Evolutionary conservation across 1,284 basidiomycete genomes (phyloP).

Genomic region (Porogramme epimiltina): DNA sequence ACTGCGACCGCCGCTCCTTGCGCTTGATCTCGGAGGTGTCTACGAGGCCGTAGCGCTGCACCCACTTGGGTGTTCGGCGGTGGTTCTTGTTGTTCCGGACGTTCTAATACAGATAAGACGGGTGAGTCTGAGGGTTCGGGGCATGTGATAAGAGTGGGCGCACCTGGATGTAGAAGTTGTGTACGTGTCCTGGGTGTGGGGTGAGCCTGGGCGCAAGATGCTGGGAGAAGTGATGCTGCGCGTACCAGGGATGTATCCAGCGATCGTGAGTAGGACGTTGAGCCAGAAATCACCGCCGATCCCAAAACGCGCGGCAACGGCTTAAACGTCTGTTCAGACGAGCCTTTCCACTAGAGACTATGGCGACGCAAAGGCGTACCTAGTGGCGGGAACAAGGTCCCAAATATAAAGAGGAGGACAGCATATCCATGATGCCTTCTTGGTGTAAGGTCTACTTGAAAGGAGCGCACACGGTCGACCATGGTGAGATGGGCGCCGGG

Average conservation of each 20-base stretch:
- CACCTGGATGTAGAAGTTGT: constrained; percentile 93
- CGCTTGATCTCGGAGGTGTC: constrained; percentile 77
- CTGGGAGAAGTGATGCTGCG: constrained; percentile 3
- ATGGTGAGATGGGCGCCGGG: constrained; percentile 14
- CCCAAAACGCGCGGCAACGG: constrained; percentile 93
- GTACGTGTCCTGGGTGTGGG: constrained; percentile 63
- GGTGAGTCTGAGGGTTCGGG: not conserved
- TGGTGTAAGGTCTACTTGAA: constrained; percentile 67
- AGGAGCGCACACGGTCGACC: constrained; percentile 18
- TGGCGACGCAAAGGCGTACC: constrained; percentile 53
- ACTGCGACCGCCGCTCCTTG: constrained; percentile 79
- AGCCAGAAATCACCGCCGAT: constrained; percentile 92
- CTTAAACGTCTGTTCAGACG: constrained; percentile 33
- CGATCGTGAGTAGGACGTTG: constrained; percentile 87
- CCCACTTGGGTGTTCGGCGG: constrained; percentile 93
- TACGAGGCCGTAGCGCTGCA: constrained; percentile 85
- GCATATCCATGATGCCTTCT: constrained; percentile 83
- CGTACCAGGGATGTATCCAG: constrained; percentile 88
- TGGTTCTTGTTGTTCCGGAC: constrained; percentile 95
- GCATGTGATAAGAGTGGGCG: constrained; percentile 3
- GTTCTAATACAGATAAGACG: constrained; percentile 55
- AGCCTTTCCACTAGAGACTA: constrained; percentile 4
- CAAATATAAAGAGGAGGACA: constrained; percentile 81
- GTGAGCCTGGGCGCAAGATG: constrained; percentile 4
- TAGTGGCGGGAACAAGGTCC: constrained; percentile 84